phyloP scores from a whole-genome alignment of 176 grass and related monocot genomes.

The Hyparrhenia diplandra region DNA sequence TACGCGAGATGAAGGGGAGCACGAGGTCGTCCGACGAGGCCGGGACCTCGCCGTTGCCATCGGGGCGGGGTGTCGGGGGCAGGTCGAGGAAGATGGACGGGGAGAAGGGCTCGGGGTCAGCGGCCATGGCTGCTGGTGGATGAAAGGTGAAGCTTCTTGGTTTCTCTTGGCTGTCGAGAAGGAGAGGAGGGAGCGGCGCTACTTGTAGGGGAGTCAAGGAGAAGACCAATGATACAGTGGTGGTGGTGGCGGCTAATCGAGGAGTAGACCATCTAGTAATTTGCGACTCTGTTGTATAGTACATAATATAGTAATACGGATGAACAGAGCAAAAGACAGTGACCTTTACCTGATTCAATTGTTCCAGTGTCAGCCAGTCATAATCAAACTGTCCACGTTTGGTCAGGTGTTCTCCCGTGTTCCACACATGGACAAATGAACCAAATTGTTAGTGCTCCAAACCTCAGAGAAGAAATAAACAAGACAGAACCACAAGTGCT shows the following conservation, averaged over 20 bases:
- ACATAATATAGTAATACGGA: background rate
- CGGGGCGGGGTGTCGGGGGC: background rate
- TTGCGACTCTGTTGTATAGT: background rate
- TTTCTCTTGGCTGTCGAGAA: no score
- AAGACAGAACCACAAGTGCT: background rate
- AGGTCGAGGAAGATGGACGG: no score
- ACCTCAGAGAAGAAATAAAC: background rate
- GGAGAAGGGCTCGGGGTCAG: no score
- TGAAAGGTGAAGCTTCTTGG: no score
- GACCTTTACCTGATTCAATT: background rate
- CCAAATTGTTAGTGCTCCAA: background rate
- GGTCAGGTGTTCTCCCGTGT: background rate
- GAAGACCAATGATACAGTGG: no score
- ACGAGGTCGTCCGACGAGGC: no score
- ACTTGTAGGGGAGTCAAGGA: no score
- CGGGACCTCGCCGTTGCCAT: background rate
- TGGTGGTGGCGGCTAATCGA: no score
- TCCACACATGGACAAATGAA: background rate
- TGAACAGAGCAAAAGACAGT: background rate
- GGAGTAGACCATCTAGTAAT: no score
- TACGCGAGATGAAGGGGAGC: slow-evolving; percentile 25
- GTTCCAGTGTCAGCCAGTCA: background rate
- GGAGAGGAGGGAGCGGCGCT: no score
- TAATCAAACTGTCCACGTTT: background rate
- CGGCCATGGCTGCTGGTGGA: no score